Evolutionary conservation across 2,329 filamentous ascomycete species (phyloP), one percentile per base, ranked within the genome.

Genomic region (Exophiala viscosa): DNA sequence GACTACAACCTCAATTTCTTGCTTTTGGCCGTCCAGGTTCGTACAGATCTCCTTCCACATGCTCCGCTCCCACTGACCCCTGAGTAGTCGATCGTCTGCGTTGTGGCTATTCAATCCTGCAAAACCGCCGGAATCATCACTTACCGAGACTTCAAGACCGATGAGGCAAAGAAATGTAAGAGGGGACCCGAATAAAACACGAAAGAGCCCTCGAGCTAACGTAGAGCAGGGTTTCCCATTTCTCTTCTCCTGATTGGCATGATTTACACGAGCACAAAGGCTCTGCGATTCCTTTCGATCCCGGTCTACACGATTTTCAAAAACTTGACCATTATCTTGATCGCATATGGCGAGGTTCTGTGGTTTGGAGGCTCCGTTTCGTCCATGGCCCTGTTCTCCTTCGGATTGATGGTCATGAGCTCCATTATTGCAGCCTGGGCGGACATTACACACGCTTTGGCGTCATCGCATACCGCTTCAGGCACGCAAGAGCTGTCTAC

Each of bases 291-390:
- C 73, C 87, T 99, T 57, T 96, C 91, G 31, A 95, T 99, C 50
- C 93, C 93, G 18, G 93, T 99, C 20, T 99, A 99, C 76, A 99
- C 93, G 50, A 99, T 99, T 70, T 99, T 99, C 82, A 99, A 99
- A 82, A 99, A 99, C 76, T 74, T 99, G 77, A 97, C 93, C 57
- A 99, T 95, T 71, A 97, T 99, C 66, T 84, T 97, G 60, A 99
- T 97, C 66, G 93, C 93, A 50, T 99, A 99, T 64, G 93, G 93
- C 63, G 93, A 99, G 74, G 92, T 99, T 28, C 81, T 99, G 48
- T 97, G 92, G 91, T 99, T 99, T 64, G 93, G 93, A 57, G 92
- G 92, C 67, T 90, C 85, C 44, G 92, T 99, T 54, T 91, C 88
- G 13, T 82, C 86, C 42, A 84, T 96, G 71, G 85, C 90, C 2